Conservation (phyloP, 164 flowering plant species). For the Hamamelis virginiana region DNA sequence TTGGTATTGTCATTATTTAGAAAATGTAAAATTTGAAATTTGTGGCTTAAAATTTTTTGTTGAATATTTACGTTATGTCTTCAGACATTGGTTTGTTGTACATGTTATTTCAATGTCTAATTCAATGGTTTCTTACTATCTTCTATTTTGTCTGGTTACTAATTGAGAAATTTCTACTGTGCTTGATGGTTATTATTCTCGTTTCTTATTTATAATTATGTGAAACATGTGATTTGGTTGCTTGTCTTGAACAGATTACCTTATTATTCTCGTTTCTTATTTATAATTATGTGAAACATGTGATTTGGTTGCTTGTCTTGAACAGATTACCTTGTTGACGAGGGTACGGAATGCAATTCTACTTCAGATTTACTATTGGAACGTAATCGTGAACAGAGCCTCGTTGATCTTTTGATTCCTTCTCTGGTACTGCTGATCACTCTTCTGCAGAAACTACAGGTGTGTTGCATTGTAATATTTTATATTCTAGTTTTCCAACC, state of each 20-base stretch:
- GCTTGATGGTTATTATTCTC: neutral
- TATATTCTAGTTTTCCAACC: neutral
- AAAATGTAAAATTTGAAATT: neutral
- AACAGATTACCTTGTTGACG: slow-evolving; percentile 97
- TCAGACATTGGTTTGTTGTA: neutral
- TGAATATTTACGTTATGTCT: neutral
- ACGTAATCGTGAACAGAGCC: slow-evolving; percentile 84
- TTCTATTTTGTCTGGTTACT: neutral
- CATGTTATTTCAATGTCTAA: neutral
- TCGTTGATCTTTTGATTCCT: slow-evolving; percentile 86
- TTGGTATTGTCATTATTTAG: too few species aligned
- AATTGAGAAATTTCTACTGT: neutral
- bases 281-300: neutral
- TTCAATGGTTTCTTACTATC: neutral
- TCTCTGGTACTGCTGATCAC: slow-evolving; percentile 59
- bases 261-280: slow-evolving; percentile 33
- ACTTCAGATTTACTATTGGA: slow-evolving; percentile 84
- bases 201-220: neutral
- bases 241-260: slow-evolving; percentile 64
- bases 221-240: slow-evolving; percentile 6
- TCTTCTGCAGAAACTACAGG: slow-evolving; percentile 87
- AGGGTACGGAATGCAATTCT: slow-evolving; percentile 87
- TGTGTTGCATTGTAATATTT: slow-evolving; percentile 18
- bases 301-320: slow-evolving; percentile 11
- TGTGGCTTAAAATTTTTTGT: neutral